These are phyloP conservation scores for Chlorella sp. DNA, from an alignment of 139 green algal genomes.

Conservation along the genomic window DNA sequence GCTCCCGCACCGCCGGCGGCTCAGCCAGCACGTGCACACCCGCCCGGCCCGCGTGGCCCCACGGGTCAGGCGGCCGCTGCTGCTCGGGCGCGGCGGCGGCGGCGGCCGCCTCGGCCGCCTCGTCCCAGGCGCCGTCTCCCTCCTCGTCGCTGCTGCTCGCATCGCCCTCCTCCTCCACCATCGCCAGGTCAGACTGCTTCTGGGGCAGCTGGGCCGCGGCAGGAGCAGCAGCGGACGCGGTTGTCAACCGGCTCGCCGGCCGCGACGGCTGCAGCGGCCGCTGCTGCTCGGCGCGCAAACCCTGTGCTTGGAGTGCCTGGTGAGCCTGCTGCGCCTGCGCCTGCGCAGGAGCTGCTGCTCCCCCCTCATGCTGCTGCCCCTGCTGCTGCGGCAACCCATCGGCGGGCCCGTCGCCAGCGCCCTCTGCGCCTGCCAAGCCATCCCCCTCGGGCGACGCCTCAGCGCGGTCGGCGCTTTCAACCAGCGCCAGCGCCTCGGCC, in stretches of 20 bases:
- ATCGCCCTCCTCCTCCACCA: neutral
- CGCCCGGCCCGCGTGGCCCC: constrained; percentile 7
- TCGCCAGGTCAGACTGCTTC: no score
- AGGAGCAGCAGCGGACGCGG: neutral
- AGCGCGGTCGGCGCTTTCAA: constrained; percentile 12
- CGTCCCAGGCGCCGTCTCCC: neutral
- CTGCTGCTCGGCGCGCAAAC: constrained; percentile 2
- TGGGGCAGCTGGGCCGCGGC: constrained; percentile 2
- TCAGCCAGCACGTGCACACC: constrained; percentile 5
- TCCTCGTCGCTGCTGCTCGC: neutral
- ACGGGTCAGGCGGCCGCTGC: constrained; percentile 11
- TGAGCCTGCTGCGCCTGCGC: constrained; percentile 7
- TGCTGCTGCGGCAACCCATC: neutral
- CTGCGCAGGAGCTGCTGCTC: constrained; percentile 15
- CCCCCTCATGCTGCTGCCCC: neutral
- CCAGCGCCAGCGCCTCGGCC: constrained; percentile 38
- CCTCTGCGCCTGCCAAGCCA: neutral
- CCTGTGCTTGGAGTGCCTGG: neutral
- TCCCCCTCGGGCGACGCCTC: constrained; percentile 22
- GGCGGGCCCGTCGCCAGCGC: neutral
- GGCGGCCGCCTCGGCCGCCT: neutral
- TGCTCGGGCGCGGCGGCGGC: constrained; percentile 17
- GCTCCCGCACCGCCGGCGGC: constrained; percentile 14
- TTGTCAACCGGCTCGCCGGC: neutral
- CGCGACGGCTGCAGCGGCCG: neutral